Conservation (phyloP, 176 grass and related monocot genomes). For the Zoysia pacifica region DNA sequence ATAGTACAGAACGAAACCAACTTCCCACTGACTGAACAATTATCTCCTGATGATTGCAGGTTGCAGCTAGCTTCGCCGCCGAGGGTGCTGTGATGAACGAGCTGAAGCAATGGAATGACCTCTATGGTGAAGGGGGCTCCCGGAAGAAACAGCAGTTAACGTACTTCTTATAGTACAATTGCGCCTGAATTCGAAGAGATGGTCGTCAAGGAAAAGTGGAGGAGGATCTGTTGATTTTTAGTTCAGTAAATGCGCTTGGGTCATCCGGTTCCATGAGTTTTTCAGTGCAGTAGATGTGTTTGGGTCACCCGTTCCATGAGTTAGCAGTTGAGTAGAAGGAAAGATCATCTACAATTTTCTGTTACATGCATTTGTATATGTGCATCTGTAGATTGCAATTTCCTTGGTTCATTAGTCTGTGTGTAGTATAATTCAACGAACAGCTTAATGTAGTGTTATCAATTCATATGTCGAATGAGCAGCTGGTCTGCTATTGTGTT, state of each 20-base stretch:
- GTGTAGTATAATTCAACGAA: not conserved
- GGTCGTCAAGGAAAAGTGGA: not conserved
- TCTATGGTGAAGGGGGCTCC: constrained; percentile 82
- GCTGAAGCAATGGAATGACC: constrained; percentile 93
- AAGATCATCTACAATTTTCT: constrained; percentile 39
- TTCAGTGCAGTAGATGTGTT: not conserved
- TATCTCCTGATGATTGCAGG: constrained; percentile 42
- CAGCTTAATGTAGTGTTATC: not conserved
- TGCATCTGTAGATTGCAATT: constrained; percentile 21
- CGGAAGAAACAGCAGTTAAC: constrained; percentile 91
- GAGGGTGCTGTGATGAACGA: constrained; percentile 89
- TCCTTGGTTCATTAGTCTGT: constrained; percentile 12
- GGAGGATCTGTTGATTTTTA: not conserved
- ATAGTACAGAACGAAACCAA: not conserved
- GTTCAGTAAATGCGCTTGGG: not conserved
- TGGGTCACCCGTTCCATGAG: not conserved
- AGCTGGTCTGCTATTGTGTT: not conserved
- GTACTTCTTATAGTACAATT: constrained; percentile 71
- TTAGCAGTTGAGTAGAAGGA: not conserved
- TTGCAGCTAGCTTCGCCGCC: constrained; percentile 74
- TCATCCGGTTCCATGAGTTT: not conserved
- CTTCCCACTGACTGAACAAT: not conserved
- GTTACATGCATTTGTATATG: constrained; percentile 28
- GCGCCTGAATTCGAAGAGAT: not conserved
- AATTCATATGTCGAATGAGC: too few relatives aligned